Evolutionary conservation across 257 asterid species (phyloP).

Genomic region (Fraxinus excelsior): DNA sequence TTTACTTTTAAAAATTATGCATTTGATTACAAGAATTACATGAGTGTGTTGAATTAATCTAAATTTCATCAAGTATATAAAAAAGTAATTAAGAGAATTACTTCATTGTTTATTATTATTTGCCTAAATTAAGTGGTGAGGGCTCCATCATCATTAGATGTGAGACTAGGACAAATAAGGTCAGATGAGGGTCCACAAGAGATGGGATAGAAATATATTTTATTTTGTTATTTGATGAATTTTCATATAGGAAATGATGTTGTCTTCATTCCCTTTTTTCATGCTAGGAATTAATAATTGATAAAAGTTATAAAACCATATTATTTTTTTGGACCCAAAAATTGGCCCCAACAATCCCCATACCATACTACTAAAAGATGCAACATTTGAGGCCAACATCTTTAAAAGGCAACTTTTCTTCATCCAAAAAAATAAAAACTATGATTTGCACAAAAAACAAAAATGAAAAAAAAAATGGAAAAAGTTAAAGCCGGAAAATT

Average conservation of each 20-base stretch:
- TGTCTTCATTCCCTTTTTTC: slow-evolving; percentile 42
- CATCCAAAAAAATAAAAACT: background rate
- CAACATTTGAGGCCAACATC: background rate
- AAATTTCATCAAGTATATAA: background rate
- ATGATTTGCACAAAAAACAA: no score
- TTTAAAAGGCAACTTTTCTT: background rate
- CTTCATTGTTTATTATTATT: no score
- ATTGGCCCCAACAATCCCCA: slow-evolving; percentile 19
- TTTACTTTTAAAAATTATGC: background rate
- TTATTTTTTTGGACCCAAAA: slow-evolving; percentile 5
- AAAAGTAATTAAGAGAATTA: background rate
- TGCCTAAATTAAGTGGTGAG: slow-evolving; percentile 22
- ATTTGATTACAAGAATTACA: background rate
- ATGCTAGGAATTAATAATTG: slow-evolving; percentile 28
- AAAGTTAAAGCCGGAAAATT: no score
- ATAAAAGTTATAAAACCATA: slow-evolving; percentile 12
- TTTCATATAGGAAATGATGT: slow-evolving; percentile 38
- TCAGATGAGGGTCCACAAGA: slow-evolving; percentile 36
- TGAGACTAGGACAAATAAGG: slow-evolving; percentile 38
- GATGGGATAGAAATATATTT: slow-evolving; percentile 38
- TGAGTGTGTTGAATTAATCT: background rate
- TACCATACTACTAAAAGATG: background rate
- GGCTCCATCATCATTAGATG: slow-evolving; percentile 35
- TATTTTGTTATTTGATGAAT: slow-evolving; percentile 22
- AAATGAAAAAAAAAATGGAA: no score